phyloP scores from a whole-genome alignment of 2,329 filamentous ascomycete genomes.

The Taxawa tesnikishii region DNA sequence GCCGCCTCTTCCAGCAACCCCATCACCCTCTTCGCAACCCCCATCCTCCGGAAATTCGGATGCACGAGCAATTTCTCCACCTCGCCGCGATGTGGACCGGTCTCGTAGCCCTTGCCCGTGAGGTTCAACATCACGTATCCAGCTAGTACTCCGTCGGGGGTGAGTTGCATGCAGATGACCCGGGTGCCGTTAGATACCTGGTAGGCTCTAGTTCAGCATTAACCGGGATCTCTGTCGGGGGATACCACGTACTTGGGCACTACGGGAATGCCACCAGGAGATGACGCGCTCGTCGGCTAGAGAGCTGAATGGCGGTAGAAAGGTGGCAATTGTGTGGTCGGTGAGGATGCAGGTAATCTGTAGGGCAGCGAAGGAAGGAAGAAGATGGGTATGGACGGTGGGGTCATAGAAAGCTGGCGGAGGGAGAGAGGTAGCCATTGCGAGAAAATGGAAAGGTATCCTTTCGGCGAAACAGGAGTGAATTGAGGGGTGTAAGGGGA shows the following conservation, averaged over 20 bases:
- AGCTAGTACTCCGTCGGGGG: slow-evolving; percentile 29
- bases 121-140: slow-evolving; percentile 45
- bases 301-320: slow-evolving; percentile 44
- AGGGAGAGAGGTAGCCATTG: too few relatives aligned
- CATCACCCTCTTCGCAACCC: slow-evolving; percentile 42
- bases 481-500: too few relatives aligned
- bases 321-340: slow-evolving; percentile 45
- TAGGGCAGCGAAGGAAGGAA: slow-evolving; percentile 45
- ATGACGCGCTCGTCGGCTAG: slow-evolving; percentile 21
- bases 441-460: too few relatives aligned
- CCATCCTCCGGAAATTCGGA: slow-evolving; percentile 36
- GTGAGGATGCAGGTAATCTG: slow-evolving; percentile 48
- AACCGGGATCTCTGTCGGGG: slow-evolving; percentile 44
- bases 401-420: too few relatives aligned
- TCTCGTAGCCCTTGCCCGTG: slow-evolving; percentile 42
- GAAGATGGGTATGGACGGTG: slow-evolving; percentile 42
- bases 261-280: too few relatives aligned
- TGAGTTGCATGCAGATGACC: slow-evolving; percentile 32
- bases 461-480: too few relatives aligned
- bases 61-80: slow-evolving; percentile 49
- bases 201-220: slow-evolving; percentile 43
- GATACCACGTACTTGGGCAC: too few relatives aligned
- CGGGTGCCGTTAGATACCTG: slow-evolving; percentile 34
- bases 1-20: slow-evolving; percentile 44
- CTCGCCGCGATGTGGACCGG: slow-evolving; percentile 40